Base-by-base conservation (phyloP, 1,139 yeast genomes). In the Protomyces gravidus region DNA sequence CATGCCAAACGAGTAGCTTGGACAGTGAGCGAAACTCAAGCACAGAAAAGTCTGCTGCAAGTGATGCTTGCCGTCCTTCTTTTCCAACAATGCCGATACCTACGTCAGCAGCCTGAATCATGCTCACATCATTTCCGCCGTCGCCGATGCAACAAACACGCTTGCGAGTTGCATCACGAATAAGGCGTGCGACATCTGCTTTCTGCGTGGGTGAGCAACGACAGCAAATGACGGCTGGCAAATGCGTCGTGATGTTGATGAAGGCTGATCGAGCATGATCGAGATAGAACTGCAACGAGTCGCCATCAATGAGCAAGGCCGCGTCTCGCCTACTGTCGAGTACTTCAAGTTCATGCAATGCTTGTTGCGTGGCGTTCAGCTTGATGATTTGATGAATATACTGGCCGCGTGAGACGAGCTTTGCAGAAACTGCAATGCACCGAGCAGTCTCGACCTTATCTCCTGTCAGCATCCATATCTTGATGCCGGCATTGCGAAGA, bases 41-140 rank as follows among this genome's bases (percentile, higher is more conserved):
- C 59, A 94, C 83, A 39, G 96, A 88, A 72, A 90, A 94, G 72
- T 94, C 99, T 0, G 98, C 98, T 2, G 97, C 96, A 59, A 94
- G 76, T 0, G 97, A 89, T 0, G 98, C 98, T 71, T 94, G 99
- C 66, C 85, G 85, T 28, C 99, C 99, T 72, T 94, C 99, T 70
- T 94, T 94, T 45, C 99, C 99, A 26, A 92, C 98, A 66, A 94
- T 92, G 59, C 99, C 99, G 45, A 94, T 96, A 61, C 99, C 99
- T 9, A 94, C 96, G 74, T 94, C 96, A 0, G 99, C 98, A 67
- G 95, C 87, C 73, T 92, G 98, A 67, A 94, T 94, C 99, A 94
- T 94, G 68, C 95, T 87, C 40, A 94, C 99, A 72, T 94, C 99
- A 69, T 94, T 94, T 67, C 99, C 99, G 66, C 99, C 99, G 72